Percentiles rank a stretch among this genome's conserved stretches.
Evolutionary conservation across 148 eudicot species (phyloP).

Genomic region (Rhododendron griersonianum): DNA sequence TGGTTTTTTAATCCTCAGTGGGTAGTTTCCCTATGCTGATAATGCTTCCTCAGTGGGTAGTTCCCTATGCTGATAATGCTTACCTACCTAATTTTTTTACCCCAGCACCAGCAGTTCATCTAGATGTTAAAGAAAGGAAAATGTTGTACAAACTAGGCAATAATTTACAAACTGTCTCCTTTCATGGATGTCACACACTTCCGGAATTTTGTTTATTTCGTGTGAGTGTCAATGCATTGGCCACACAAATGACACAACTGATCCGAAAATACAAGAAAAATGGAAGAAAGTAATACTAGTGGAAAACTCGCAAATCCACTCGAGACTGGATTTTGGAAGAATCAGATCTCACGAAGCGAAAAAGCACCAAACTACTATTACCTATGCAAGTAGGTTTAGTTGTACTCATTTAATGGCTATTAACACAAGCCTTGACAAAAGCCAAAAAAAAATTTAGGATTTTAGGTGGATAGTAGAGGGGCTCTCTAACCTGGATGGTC

Average conservation of each 20-base stretch:
- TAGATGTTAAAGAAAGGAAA: background rate
- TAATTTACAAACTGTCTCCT: background rate
- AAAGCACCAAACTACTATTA: too few species aligned
- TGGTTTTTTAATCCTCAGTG: background rate
- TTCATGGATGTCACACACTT: too few species aligned
- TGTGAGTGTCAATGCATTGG: too few species aligned
- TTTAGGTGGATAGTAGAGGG: background rate
- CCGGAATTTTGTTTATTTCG: too few species aligned
- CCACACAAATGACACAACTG: too few species aligned
- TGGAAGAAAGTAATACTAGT: too few species aligned
- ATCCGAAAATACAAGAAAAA: too few species aligned
- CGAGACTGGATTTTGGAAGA: too few species aligned
- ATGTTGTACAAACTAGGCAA: background rate
- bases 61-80: background rate
- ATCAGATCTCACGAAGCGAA: too few species aligned
- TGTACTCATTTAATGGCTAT: background rate
- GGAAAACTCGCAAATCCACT: too few species aligned
- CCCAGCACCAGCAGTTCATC: background rate
- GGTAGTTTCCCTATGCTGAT: background rate
- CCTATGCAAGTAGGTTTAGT: too few species aligned
- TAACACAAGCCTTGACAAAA: background rate
- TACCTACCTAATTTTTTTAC: background rate
- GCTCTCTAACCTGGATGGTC: slow-evolving; percentile 45
- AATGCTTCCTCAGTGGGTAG: background rate
- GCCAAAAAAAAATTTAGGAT: background rate